phyloP scores from a whole-genome alignment of 1,139 yeast genomes.

The Yamadazyma mexicana region DNA sequence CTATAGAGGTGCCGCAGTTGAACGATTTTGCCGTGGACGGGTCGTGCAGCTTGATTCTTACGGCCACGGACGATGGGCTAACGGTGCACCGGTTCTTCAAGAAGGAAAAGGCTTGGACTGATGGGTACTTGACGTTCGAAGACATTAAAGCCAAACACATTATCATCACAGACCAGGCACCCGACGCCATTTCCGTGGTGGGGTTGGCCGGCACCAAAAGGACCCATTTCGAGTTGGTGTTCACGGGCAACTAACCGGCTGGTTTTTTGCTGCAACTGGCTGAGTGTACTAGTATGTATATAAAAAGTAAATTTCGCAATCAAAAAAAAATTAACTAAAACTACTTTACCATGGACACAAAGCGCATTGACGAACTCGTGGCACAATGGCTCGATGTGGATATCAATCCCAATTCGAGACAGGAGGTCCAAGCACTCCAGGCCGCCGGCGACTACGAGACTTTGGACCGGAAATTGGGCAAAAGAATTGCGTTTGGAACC shows the following conservation, averaged over 20 bases:
- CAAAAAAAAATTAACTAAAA: too few species aligned
- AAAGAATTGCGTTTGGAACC: slow-evolving; percentile 82
- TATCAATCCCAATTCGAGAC: slow-evolving; percentile 51
- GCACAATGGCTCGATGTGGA: slow-evolving; percentile 52
- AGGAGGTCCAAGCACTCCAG: slow-evolving; percentile 55
- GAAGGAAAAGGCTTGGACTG: slow-evolving; percentile 45
- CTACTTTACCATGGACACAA: neutral
- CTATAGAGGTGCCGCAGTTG: slow-evolving; percentile 19
- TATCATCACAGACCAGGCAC: neutral
- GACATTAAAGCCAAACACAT: neutral
- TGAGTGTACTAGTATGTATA: too few species aligned
- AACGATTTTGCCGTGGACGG: slow-evolving; percentile 43
- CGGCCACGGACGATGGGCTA: slow-evolving; percentile 9
- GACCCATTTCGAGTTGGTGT: too few species aligned
- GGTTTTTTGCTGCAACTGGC: too few species aligned
- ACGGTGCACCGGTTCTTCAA: slow-evolving; percentile 39
- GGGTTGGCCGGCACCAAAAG: neutral
- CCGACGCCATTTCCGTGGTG: neutral
- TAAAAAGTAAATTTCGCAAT: too few species aligned
- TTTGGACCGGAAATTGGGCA: slow-evolving; percentile 50
- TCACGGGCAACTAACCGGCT: too few species aligned
- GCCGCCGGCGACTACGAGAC: slow-evolving; percentile 37
- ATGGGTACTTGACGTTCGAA: slow-evolving; percentile 4
- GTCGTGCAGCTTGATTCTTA: slow-evolving; percentile 32
- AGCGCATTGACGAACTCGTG: slow-evolving; percentile 32